Conservation (phyloP, 2,329 filamentous ascomycete genomes). For the Cryoendolithus antarcticus region DNA sequence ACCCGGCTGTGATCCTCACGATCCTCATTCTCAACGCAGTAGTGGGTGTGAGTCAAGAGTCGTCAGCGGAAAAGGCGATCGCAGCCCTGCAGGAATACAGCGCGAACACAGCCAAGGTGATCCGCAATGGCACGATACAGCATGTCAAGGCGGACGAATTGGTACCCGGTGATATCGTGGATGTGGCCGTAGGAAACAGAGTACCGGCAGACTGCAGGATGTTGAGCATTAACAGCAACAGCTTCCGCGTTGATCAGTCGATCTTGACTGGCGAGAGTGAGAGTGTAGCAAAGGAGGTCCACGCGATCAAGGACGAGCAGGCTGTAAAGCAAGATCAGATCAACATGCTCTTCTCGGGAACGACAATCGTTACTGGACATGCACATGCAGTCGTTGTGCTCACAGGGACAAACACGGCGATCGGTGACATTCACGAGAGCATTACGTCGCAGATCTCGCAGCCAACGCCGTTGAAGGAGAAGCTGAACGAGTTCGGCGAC, state of each 20-base stretch:
- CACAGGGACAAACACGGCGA: constrained; percentile 82
- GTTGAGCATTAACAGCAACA: constrained; percentile 87
- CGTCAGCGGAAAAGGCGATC: constrained; percentile 95
- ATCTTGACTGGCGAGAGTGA: constrained; percentile 96
- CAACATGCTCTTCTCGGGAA: constrained; percentile 98
- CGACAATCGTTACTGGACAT: constrained; percentile 88
- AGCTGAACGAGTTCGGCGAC: constrained; percentile 96
- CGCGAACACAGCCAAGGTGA: constrained; percentile 89
- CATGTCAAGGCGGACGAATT: constrained; percentile 92
- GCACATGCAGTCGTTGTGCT: constrained; percentile 83
- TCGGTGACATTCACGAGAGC: constrained; percentile 97
- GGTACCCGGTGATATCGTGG: constrained; percentile 86
- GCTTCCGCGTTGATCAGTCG: constrained; percentile 91
- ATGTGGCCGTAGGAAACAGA: constrained; percentile 78
- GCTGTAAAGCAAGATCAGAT: constrained; percentile 94
- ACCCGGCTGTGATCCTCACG: constrained; percentile 88
- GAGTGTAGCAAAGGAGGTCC: constrained; percentile 77
- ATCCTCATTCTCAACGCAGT: constrained; percentile 94
- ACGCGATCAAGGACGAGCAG: constrained; percentile 58
- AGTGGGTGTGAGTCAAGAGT: constrained; percentile 96
- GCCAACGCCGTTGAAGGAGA: constrained; percentile 94
- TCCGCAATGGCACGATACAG: constrained; percentile 69
- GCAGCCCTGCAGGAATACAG: constrained; percentile 97
- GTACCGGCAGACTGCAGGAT: constrained; percentile 91
- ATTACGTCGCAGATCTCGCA: constrained; percentile 97